These are phyloP conservation scores for Colletotrichum scovillei DNA, from an alignment of 2,329 filamentous ascomycete species.

Conservation along the genomic window DNA sequence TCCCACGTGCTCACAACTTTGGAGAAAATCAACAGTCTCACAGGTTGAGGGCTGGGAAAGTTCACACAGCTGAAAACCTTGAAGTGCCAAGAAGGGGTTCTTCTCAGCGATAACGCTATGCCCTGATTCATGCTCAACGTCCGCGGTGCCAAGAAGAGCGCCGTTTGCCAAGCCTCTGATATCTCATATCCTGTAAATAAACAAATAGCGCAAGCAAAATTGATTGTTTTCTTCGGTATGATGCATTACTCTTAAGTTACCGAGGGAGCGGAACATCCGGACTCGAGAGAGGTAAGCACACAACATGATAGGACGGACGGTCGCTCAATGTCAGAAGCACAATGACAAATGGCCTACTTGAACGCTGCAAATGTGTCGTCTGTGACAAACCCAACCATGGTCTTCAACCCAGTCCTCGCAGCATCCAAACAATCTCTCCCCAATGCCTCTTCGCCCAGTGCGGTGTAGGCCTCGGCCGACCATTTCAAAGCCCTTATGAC, in stretches of 20 bases:
- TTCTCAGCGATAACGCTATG: conserved; percentile 14
- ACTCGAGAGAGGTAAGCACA: neutral
- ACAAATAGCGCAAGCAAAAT: neutral
- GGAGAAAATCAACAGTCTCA: no score
- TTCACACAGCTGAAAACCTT: neutral
- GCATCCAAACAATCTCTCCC: conserved; percentile 43
- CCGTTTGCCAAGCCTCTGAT: conserved; percentile 14
- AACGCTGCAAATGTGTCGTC: conserved; percentile 37
- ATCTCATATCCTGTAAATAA: neutral
- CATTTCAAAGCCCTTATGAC: conserved; percentile 46
- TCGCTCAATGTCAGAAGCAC: no score
- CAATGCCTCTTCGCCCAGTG: conserved; percentile 42
- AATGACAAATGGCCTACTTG: neutral
- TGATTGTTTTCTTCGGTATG: no score
- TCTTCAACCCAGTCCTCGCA: conserved; percentile 43
- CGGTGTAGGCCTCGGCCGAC: conserved; percentile 43
- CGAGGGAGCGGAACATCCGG: neutral
- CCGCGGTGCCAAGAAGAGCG: conserved; percentile 20
- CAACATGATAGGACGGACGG: neutral
- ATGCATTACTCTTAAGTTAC: neutral
- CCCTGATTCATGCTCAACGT: conserved; percentile 11
- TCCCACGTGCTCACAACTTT: neutral
- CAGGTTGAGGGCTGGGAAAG: neutral
- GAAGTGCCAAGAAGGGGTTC: conserved; percentile 5
- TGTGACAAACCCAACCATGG: conserved; percentile 47